Percentiles rank a stretch among this genome's conserved stretches.
phyloP scores from a whole-genome alignment of 1,284 basidiomycete species.

The Ganoderma lucidum region DNA sequence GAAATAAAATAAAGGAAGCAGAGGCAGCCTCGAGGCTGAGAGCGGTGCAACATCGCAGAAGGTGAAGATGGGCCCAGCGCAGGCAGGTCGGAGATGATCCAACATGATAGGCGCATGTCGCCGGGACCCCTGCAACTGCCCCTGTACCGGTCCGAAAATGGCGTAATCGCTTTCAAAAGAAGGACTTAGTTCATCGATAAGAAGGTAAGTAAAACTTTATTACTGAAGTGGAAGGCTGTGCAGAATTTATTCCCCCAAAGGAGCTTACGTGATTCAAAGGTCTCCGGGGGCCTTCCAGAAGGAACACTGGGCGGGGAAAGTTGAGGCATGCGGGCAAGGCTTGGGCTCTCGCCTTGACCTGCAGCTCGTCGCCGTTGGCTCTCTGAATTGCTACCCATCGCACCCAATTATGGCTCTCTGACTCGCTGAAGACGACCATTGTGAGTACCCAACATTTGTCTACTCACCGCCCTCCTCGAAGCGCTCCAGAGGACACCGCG shows the following conservation, averaged over 20 bases:
- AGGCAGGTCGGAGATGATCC: conserved; percentile 27
- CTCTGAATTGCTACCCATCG: conserved; percentile 19
- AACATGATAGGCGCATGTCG: conserved; percentile 26
- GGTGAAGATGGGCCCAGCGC: conserved; percentile 21
- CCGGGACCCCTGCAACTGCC: conserved; percentile 17
- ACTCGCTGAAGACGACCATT: conserved; percentile 36
- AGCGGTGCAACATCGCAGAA: conserved; percentile 29
- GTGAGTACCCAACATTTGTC: conserved; percentile 37
- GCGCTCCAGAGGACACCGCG: conserved; percentile 24
- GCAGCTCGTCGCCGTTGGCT: conserved; percentile 10
- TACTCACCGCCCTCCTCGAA: conserved; percentile 37
- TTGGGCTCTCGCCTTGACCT: conserved; percentile 24
- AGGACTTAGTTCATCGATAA: neutral
- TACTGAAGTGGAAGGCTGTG: neutral
- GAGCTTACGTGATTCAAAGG: neutral
- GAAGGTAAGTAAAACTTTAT: neutral
- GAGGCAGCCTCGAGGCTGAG: conserved; percentile 17
- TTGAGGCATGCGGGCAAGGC: conserved; percentile 18
- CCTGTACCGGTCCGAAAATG: conserved; percentile 4
- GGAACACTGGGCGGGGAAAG: conserved; percentile 6
- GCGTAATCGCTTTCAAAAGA: neutral
- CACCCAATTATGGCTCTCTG: conserved; percentile 33
- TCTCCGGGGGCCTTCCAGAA: neutral
- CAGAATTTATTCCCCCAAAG: neutral
- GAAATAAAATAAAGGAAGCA: conserved; percentile 10